phyloP scores from a whole-genome alignment of 2,329 filamentous ascomycete genomes.

The Microdochium bolleyi region DNA sequence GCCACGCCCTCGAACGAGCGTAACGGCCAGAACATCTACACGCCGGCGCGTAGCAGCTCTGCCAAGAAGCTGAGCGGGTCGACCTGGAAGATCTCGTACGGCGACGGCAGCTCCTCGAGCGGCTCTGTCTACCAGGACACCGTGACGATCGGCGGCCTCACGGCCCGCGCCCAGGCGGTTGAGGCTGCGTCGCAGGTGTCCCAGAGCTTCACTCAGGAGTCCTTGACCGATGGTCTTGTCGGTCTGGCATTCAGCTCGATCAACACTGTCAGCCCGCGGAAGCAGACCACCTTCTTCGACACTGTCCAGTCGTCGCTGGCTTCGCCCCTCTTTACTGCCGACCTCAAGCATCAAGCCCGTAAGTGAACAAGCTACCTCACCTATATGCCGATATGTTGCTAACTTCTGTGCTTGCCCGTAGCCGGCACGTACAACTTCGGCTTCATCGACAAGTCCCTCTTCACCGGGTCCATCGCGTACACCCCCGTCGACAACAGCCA shows the following conservation, averaged over 20 bases:
- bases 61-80: constrained; percentile 15
- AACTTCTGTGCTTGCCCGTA: background rate
- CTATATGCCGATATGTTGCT: background rate
- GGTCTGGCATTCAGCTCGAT: constrained; percentile 24
- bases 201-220: constrained; percentile 18
- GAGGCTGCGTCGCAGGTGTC: constrained; percentile 19
- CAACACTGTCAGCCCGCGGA: constrained; percentile 18
- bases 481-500: constrained; percentile 19
- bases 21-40: constrained; percentile 19
- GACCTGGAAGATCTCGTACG: constrained; percentile 21
- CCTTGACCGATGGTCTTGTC: constrained; percentile 21
- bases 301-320: constrained; percentile 16
- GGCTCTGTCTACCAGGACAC: constrained; percentile 23
- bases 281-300: constrained; percentile 21
- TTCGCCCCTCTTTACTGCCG: constrained; percentile 20
- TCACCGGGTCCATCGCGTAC: constrained; percentile 24
- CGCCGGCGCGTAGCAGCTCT: constrained; percentile 15
- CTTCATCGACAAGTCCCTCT: constrained; percentile 21
- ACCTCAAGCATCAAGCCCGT: constrained; percentile 20
- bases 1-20: constrained; percentile 12
- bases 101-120: constrained; percentile 21
- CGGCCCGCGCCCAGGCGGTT: constrained; percentile 18
- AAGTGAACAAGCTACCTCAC: background rate
- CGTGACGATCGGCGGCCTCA: constrained; percentile 21
- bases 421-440: constrained; percentile 30